phyloP scores from a whole-genome alignment of 306 rosid genomes.

The Dalbergia oliveri region DNA sequence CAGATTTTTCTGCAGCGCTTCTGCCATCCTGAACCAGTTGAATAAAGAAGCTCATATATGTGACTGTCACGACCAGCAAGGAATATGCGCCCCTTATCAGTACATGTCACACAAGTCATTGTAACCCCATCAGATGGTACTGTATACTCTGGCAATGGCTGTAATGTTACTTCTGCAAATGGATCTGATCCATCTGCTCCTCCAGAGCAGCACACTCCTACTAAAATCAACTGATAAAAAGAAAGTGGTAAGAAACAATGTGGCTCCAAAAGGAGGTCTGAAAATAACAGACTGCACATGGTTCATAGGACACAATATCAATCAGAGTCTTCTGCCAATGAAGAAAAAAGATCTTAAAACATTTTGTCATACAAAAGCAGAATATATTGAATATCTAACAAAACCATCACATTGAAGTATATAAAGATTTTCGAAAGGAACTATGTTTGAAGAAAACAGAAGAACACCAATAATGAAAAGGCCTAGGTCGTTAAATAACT shows the following conservation, averaged over 20 bases:
- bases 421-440: slow-evolving; percentile 11
- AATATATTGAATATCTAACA: slow-evolving; percentile 13
- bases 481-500: neutral
- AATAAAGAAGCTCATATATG: slow-evolving; percentile 88
- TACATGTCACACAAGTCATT: slow-evolving; percentile 89
- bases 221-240: slow-evolving; percentile 80
- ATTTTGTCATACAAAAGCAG: slow-evolving; percentile 28
- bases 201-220: slow-evolving; percentile 94
- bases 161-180: slow-evolving; percentile 86
- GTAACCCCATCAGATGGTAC: slow-evolving; percentile 94
- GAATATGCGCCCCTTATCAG: slow-evolving; percentile 90
- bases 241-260: slow-evolving; percentile 51
- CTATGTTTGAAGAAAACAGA: slow-evolving; percentile 1
- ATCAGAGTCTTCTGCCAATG: slow-evolving; percentile 7
- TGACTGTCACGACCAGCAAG: slow-evolving; percentile 98
- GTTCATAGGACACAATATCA: slow-evolving; percentile 31
- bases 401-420: slow-evolving; percentile 14
- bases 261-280: slow-evolving; percentile 27
- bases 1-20: slow-evolving; percentile 90
- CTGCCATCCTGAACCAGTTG: slow-evolving; percentile 97
- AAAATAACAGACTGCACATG: slow-evolving; percentile 32
- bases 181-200: slow-evolving; percentile 89
- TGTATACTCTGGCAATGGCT: slow-evolving; percentile 91
- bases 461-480: slow-evolving; percentile 3
- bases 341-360: slow-evolving; percentile 23